These are phyloP conservation scores for Metarhizium humberi DNA, from an alignment of 2,329 filamentous ascomycete genomes.

Conservation along the genomic window DNA sequence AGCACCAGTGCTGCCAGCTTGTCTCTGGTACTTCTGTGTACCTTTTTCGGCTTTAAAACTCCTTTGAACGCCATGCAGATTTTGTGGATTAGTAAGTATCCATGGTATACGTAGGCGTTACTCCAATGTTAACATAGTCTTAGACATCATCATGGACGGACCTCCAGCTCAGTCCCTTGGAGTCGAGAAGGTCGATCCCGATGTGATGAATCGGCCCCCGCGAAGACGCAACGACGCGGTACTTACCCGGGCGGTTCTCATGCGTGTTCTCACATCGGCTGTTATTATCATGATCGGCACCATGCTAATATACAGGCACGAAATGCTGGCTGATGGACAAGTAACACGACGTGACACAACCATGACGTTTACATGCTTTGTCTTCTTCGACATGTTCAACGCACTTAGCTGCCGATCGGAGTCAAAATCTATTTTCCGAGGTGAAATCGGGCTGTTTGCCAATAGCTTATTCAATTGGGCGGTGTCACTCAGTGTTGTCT, in stretches of 20 bases:
- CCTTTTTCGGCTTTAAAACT: slow-evolving; percentile 85
- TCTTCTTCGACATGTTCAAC: slow-evolving; percentile 99
- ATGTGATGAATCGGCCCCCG: slow-evolving; percentile 87
- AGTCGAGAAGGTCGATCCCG: slow-evolving; percentile 87
- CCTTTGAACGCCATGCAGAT: slow-evolving; percentile 99
- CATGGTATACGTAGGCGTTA: neutral
- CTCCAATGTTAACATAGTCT: neutral
- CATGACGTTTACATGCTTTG: slow-evolving; percentile 98
- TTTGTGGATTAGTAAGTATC: slow-evolving; percentile 88
- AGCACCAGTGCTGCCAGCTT: slow-evolving; percentile 93
- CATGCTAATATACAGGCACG: slow-evolving; percentile 79
- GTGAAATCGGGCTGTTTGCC: slow-evolving; percentile 72
- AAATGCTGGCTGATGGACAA: slow-evolving; percentile 75
- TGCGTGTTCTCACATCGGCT: slow-evolving; percentile 79
- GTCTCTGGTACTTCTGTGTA: slow-evolving; percentile 85
- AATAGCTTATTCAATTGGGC: slow-evolving; percentile 98
- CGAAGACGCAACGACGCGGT: slow-evolving; percentile 78
- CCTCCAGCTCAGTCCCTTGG: slow-evolving; percentile 94
- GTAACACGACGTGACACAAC: slow-evolving; percentile 93
- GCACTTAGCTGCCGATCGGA: slow-evolving; percentile 88
- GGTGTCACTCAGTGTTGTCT: slow-evolving; percentile 72
- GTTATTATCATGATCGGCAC: slow-evolving; percentile 88
- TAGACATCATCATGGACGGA: slow-evolving; percentile 99
- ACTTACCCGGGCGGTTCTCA: slow-evolving; percentile 74
- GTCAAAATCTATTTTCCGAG: slow-evolving; percentile 76